These are phyloP conservation scores for Berkeleyomyces rouxiae DNA, from an alignment of 2,329 filamentous ascomycete genomes.

Conservation along the genomic window DNA sequence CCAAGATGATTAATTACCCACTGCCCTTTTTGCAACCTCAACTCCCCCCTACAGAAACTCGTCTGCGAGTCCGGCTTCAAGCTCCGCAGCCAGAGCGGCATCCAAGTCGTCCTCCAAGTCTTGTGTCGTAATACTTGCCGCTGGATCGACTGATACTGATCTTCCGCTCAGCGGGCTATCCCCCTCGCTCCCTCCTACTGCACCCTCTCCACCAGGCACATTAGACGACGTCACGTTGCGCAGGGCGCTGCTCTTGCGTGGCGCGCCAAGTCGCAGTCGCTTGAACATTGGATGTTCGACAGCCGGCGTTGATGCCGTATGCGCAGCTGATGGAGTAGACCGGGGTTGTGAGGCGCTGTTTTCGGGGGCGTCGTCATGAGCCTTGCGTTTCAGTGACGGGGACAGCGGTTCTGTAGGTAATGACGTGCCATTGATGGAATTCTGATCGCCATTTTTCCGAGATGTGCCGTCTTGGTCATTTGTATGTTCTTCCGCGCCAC, in stretches of 20 bases:
- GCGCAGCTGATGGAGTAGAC: conserved; percentile 18
- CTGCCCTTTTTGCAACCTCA: background rate
- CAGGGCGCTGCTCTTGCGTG: conserved; percentile 24
- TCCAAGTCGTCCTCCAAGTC: conserved; percentile 37
- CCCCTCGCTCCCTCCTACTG: conserved; percentile 20
- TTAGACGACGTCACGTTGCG: conserved; percentile 22
- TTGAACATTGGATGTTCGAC: conserved; percentile 13
- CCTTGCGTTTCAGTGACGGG: conserved; percentile 15
- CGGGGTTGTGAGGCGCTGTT: conserved; percentile 13
- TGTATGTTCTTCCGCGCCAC: conserved; percentile 14
- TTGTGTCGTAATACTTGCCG: conserved; percentile 17
- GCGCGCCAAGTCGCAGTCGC: conserved; percentile 16
- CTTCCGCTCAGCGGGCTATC: conserved; percentile 27
- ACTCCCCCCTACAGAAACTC: background rate
- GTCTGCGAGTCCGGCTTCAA: conserved; percentile 25
- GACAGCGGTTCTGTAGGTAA: background rate
- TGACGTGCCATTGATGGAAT: background rate
- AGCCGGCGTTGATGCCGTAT: conserved; percentile 19
- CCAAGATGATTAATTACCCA: background rate
- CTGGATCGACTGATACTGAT: conserved; percentile 26
- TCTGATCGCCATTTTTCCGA: background rate
- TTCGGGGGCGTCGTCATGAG: conserved; percentile 13
- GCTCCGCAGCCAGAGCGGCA: conserved; percentile 44
- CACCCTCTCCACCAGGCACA: conserved; percentile 27
- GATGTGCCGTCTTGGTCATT: conserved; percentile 16